Base-by-base conservation (phyloP, 768 basidiomycete genomes). In the Panaeolus papilionaceus region DNA sequence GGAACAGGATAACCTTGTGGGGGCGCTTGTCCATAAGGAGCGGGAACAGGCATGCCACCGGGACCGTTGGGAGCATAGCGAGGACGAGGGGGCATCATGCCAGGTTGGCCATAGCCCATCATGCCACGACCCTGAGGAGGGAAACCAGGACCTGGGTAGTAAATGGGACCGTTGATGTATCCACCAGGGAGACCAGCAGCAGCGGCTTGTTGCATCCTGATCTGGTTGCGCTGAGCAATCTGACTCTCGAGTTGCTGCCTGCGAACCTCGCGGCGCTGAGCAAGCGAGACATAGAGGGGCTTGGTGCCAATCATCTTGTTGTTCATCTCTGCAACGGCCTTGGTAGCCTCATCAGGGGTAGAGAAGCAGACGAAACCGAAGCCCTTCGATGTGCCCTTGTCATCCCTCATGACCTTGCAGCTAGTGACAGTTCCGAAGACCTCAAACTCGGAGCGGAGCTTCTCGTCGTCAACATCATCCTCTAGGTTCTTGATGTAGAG, bases 351-450 rank as follows among this genome's bases (percentile, higher is more conserved):
- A 72, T 99, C 98, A 61, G 98, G 96, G 64, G 95, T 92, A 40
- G 95, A 95, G 86, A 95, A 99, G 82, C 98, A 99, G 73, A 99
- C 98, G 78, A 99, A 99, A 71, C 98, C 98, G 76, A 99, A 99
- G 72, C 97, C 96, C 79, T 96, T 96, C 10, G 96, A 98, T 64
- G 85, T 89, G 68, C 87, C 88, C 81, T 94, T 97, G 67, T 99
- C 98, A 80, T 98, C 97, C 71, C 93, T 91, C 98, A 99, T 99
- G 78, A 99, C 93, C 85, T 98, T 98, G 88, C 93, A 96, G 78
- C 95, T 97, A 71, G 97, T 99, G 83, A 99, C 96, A 70, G 93
- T 88, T 64, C 98, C 98, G 79, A 94, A 99, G 14, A 95, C 90
- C 81, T 98, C 96, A 75, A 99, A 99, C 81, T 99, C 98, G 72